A percentile compares a stretch with the other conserved stretches of the same genome.
phyloP scores from a whole-genome alignment of 2,329 filamentous ascomycete species.

The Cryphonectria naterciae region DNA sequence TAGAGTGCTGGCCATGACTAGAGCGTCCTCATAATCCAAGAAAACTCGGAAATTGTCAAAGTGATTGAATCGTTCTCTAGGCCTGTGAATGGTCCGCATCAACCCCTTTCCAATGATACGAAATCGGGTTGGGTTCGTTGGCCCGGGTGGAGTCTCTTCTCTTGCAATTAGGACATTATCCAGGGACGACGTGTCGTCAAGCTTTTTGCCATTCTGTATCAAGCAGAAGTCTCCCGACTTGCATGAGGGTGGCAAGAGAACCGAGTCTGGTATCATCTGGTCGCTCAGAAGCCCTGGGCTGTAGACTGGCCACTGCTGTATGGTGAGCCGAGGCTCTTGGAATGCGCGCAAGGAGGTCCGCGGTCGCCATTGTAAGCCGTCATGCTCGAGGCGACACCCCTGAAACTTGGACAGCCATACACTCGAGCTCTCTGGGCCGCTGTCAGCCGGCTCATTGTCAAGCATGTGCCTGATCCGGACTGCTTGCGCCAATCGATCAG shows the following conservation, averaged over 20 bases:
- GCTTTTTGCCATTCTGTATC: neutral
- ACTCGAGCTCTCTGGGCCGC: neutral
- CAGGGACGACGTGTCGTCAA: neutral
- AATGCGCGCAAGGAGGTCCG: neutral
- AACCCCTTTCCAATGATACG: neutral
- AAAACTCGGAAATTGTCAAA: neutral
- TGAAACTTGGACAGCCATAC: neutral
- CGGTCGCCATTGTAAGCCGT: neutral
- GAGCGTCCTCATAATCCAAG: neutral
- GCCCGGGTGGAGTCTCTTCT: neutral
- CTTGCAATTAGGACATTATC: neutral
- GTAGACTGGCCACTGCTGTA: neutral
- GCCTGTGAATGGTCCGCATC: neutral
- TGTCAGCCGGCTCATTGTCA: neutral
- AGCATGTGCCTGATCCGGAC: neutral
- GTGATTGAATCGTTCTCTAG: neutral
- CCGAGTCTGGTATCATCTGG: neutral
- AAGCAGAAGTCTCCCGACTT: neutral
- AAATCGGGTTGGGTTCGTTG: neutral
- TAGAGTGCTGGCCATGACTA: neutral
- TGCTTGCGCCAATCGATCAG: neutral
- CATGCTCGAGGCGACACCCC: constrained; percentile 1
- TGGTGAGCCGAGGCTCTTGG: neutral
- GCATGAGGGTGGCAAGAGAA: neutral
- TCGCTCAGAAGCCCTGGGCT: too few species aligned